Conservation (phyloP, 805 yeast species). For the Saccharomycopsis oosterbeekiorum region DNA sequence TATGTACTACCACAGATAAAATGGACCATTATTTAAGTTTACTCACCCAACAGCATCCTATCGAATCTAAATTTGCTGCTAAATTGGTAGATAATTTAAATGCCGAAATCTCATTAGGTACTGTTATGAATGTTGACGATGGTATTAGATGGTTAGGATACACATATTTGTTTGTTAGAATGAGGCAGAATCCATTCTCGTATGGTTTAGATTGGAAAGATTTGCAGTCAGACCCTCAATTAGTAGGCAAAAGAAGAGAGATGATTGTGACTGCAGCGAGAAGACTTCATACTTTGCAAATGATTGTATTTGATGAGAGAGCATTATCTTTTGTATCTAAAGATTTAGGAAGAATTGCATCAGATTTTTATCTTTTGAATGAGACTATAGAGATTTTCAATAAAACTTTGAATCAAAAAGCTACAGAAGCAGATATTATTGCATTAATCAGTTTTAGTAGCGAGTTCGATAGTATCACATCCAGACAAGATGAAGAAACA, state of each 20-base stretch:
- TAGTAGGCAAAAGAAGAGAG: slow-evolving; percentile 61
- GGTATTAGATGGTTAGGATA: slow-evolving; percentile 98
- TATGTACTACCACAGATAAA: slow-evolving; percentile 73
- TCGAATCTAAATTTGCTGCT: slow-evolving; percentile 72
- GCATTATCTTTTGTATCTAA: slow-evolving; percentile 73
- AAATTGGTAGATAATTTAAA: slow-evolving; percentile 86
- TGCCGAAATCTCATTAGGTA: slow-evolving; percentile 93
- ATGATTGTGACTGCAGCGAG: slow-evolving; percentile 77
- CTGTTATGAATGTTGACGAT: slow-evolving; percentile 88
- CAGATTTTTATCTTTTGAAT: slow-evolving; percentile 81
- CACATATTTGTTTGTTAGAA: slow-evolving; percentile 86
- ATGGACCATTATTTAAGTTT: slow-evolving; percentile 83
- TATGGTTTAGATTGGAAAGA: slow-evolving; percentile 90
- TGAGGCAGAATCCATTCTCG: slow-evolving; percentile 87
- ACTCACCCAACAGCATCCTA: slow-evolving; percentile 90
- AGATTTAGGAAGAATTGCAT: slow-evolving; percentile 88
- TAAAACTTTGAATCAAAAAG: slow-evolving; percentile 69
- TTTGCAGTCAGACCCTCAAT: slow-evolving; percentile 68
- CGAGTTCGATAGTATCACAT: slow-evolving; percentile 84
- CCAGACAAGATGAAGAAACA: slow-evolving; percentile 74
- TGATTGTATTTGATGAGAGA: slow-evolving; percentile 86
- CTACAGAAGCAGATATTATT: slow-evolving; percentile 86
- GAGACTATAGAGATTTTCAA: slow-evolving; percentile 86
- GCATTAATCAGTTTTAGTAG: slow-evolving; percentile 86
- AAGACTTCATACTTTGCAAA: slow-evolving; percentile 74